Percentiles rank a stretch among this genome's conserved stretches.
Conservation (phyloP, 768 basidiomycete species). For the Amanita rubescens region DNA sequence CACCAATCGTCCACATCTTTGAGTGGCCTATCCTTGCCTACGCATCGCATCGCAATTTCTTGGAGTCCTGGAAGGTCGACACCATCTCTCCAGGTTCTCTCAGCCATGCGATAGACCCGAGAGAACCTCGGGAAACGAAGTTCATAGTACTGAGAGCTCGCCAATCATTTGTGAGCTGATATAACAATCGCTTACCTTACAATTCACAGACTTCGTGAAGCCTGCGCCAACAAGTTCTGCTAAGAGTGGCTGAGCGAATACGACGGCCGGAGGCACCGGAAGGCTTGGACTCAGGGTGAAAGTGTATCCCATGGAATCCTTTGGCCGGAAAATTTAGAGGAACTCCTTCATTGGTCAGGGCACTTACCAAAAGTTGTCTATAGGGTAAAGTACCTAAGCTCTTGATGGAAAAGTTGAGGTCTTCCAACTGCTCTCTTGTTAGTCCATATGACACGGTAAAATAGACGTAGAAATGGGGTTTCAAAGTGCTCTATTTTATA, state of each 20-base stretch:
- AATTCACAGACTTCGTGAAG: constrained; percentile 60
- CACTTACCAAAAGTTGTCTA: constrained; percentile 17
- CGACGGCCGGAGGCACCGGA: constrained; percentile 37
- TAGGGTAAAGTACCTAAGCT: constrained; percentile 32
- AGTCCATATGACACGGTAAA: constrained; percentile 77
- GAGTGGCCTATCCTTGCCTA: constrained; percentile 43
- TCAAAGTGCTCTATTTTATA: constrained; percentile 34
- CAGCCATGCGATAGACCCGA: constrained; percentile 54
- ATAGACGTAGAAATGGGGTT: constrained; percentile 67
- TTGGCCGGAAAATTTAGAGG: not conserved
- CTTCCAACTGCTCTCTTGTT: constrained; percentile 57
- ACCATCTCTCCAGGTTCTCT: constrained; percentile 61
- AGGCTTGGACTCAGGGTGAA: constrained; percentile 44
- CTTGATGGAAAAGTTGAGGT: constrained; percentile 61
- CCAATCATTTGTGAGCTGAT: not conserved
- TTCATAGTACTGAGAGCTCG: constrained; percentile 57
- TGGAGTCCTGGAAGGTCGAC: constrained; percentile 43
- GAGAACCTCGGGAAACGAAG: constrained; percentile 76
- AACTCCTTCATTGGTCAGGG: not conserved
- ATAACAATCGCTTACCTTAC: constrained; percentile 36
- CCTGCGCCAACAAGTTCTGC: constrained; percentile 78
- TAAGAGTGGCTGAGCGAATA: constrained; percentile 57
- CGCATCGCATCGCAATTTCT: constrained; percentile 42
- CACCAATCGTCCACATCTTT: constrained; percentile 45
- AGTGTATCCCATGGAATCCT: constrained; percentile 29